These are phyloP conservation scores for Claviceps capensis DNA, from an alignment of 2,329 filamentous ascomycete species.

Conservation along the genomic window DNA sequence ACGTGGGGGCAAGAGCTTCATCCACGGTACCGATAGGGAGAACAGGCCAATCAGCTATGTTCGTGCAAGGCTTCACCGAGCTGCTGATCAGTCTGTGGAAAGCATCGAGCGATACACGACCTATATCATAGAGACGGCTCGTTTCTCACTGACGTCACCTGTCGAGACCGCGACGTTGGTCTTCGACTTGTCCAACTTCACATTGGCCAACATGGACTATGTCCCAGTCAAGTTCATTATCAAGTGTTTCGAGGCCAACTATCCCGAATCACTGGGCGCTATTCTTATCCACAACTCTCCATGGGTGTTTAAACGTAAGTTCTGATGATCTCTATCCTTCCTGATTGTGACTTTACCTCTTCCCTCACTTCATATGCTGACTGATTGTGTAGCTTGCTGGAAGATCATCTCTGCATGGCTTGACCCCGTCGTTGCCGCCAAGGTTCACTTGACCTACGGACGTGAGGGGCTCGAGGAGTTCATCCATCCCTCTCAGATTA, in stretches of 20 bases:
- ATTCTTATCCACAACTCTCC: constrained; percentile 65
- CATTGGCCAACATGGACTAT: constrained; percentile 64
- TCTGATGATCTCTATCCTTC: not conserved
- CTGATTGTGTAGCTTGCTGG: constrained; percentile 22
- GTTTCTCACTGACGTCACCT: constrained; percentile 6
- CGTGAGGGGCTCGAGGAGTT: constrained; percentile 47
- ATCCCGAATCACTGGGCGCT: constrained; percentile 56
- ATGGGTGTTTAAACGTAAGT: constrained; percentile 47
- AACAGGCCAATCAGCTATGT: constrained; percentile 24
- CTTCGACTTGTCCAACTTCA: constrained; percentile 61
- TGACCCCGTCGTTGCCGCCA: constrained; percentile 59
- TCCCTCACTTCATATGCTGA: not conserved
- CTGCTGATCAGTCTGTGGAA: constrained; percentile 18
- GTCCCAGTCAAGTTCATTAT: constrained; percentile 67
- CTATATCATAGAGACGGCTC: constrained; percentile 23
- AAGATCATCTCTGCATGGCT: constrained; percentile 63
- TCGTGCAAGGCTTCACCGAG: constrained; percentile 19
- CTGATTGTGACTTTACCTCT: not conserved
- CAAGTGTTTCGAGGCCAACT: constrained; percentile 67
- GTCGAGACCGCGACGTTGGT: constrained; percentile 29
- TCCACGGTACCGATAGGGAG: constrained; percentile 22
- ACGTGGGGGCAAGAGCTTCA: constrained; percentile 23
- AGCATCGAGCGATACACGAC: constrained; percentile 24
- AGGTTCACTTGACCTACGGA: constrained; percentile 56
- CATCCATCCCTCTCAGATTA: constrained; percentile 47